phyloP scores from a whole-genome alignment of 768 basidiomycete genomes.

The Pisolithus sp. region DNA sequence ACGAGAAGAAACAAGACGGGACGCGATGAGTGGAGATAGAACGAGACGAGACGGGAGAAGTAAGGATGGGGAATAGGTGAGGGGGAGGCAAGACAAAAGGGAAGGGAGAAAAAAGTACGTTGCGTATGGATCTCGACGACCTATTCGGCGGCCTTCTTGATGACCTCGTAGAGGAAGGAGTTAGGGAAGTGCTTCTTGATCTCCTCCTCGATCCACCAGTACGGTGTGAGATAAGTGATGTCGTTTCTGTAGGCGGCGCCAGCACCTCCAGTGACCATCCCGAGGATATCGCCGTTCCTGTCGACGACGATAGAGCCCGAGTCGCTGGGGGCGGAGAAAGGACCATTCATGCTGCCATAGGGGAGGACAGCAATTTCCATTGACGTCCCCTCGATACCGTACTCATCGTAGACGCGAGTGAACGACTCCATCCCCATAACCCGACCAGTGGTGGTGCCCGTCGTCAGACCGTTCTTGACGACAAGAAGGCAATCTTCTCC shows the following conservation, averaged over 20 bases:
- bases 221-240: constrained; percentile 28
- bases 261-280: constrained; percentile 27
- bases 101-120: no score
- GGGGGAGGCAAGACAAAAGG: no score
- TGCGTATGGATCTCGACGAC: no score
- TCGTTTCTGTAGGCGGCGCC: constrained; percentile 21
- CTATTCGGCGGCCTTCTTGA: no score
- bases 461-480: constrained; percentile 20
- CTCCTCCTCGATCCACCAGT: constrained; percentile 20
- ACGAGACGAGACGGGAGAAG: no score
- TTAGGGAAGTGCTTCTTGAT: constrained; percentile 22
- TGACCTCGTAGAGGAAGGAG: no score
- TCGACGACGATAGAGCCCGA: constrained; percentile 18
- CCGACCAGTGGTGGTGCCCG: constrained; percentile 28
- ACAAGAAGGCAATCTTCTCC: constrained; percentile 27
- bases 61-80: no score
- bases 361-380: constrained; percentile 25
- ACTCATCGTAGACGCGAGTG: constrained; percentile 15
- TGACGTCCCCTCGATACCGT: constrained; percentile 11
- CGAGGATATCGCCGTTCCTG: neutral
- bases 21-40: no score
- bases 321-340: constrained; percentile 32
- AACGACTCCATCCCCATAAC: constrained; percentile 21
- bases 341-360: constrained; percentile 18
- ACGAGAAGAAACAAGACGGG: no score